Base-by-base conservation (phyloP, 2,329 filamentous ascomycete genomes). In the Xylariaceae sp. region DNA sequence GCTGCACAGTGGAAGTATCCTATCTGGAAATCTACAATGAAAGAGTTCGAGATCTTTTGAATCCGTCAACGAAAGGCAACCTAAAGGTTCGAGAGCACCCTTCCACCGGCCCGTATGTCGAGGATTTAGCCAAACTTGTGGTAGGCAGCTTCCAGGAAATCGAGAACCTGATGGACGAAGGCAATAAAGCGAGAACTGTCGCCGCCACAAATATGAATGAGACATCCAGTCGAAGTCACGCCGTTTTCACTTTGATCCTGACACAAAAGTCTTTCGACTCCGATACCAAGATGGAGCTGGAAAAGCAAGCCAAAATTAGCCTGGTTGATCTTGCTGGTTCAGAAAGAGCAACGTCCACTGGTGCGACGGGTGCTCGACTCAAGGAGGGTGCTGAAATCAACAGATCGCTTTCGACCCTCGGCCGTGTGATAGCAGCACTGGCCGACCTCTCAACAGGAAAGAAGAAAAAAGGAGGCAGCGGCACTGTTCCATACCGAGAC, bases 141-240 rank as follows among this genome's bases (percentile, higher is more conserved):
- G 94, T 99, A 41, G 84, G 90, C 63, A 92, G 90, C 57, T 97
- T 99, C 70, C 80, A 87, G 52, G 95, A 99, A 70, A 97, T 99
- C 62, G 94, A 99, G 68, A 86, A 96, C 68, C 76, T 99, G 65
- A 99, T 99, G 94, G 94, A 99, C 69, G 92, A 97, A 73, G 94
- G 94, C 67, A 99, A 99, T 78, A 99, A 99, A 74, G 94, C 94
- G 35, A 83, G 94, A 77, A 99, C 94, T 0, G 94, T 99, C 40
- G 94, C 94, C 2, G 94, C 94, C 6, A 99, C 94, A 40, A 99
- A 97, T 80, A 99, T 99, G 94, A 99, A 99, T 78, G 94, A 97
- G 73, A 99, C 95, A 0, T 96, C 91, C 57, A 96, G 91, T 81
- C 87, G 94, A 77, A 97, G 92, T 70, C 94, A 99, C 72, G 94